A percentile compares a stretch with the other conserved stretches of the same genome.
These are phyloP conservation scores for Schrenkiella parvula DNA, from an alignment of 345 rosid species.

Conservation along the genomic window DNA sequence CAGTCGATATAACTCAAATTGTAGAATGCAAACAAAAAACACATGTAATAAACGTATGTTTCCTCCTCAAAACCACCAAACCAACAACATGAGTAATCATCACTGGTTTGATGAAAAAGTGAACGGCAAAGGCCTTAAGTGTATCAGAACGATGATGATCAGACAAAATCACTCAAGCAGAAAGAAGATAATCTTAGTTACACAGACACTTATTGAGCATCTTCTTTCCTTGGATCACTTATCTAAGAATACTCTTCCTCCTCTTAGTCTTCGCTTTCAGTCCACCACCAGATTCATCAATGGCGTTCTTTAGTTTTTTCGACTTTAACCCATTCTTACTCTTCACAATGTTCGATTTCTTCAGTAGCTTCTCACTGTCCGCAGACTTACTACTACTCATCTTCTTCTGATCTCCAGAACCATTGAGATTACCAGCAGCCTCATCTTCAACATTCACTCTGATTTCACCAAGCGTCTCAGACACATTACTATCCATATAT, in stretches of 20 bases:
- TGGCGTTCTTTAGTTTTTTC: neutral
- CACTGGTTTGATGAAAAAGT: neutral
- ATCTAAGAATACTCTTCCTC: conserved; percentile 17
- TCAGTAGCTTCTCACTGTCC: conserved; percentile 24
- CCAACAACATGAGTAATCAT: neutral
- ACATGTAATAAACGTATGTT: conserved; percentile 6
- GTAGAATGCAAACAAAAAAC: neutral
- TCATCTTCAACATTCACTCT: conserved; percentile 22
- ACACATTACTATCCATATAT: conserved; percentile 53
- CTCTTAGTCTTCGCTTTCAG: conserved; percentile 16
- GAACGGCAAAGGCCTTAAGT: neutral
- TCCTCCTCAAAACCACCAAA: conserved; percentile 12
- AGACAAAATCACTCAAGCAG: no score
- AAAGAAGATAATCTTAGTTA: neutral
- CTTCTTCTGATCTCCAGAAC: conserved; percentile 20
- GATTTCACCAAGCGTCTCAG: conserved; percentile 35
- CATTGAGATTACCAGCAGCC: neutral
- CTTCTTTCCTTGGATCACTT: neutral
- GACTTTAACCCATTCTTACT: conserved; percentile 3
- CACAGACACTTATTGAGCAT: neutral
- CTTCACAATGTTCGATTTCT: neutral
- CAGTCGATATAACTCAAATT: neutral
- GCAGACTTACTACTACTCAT: conserved; percentile 17
- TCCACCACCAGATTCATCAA: conserved; percentile 5
- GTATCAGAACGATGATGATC: neutral